Evolutionary conservation across 2,329 filamentous ascomycete genomes (phyloP).

Genomic region (Pseudogymnoascus sp.): DNA sequence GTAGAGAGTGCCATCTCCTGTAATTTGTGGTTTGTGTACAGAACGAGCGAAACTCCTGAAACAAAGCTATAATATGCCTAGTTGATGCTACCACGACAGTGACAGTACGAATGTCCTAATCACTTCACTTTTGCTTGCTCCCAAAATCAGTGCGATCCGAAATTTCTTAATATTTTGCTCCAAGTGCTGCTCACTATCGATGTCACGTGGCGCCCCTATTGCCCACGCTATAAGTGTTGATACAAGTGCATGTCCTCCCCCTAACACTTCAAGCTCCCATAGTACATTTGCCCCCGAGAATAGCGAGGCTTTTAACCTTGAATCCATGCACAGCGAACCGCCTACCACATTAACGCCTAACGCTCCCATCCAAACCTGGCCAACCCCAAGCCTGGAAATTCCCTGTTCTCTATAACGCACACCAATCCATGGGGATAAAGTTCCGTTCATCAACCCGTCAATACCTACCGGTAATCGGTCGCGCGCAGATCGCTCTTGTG

Average conservation of each 20-base stretch:
- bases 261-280: not conserved
- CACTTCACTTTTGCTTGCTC: not conserved
- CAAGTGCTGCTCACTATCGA: not conserved
- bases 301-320: not conserved
- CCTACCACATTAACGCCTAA: not conserved
- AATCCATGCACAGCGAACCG: not conserved
- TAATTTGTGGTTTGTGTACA: too few relatives aligned
- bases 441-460: not conserved
- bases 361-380: not conserved
- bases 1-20: too few relatives aligned
- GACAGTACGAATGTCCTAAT: not conserved
- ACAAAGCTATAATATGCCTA: too few relatives aligned
- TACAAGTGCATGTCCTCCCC: not conserved
- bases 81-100: not conserved
- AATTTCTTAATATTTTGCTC: not conserved
- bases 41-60: too few relatives aligned
- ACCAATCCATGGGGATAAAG: not conserved
- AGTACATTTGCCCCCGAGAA: not conserved
- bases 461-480: constrained; percentile 24
- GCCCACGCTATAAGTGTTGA: not conserved
- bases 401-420: not conserved
- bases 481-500: constrained; percentile 37
- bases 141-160: not conserved
- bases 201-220: not conserved
- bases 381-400: not conserved